phyloP scores from a whole-genome alignment of 2,329 filamentous ascomycete genomes.

The Fusarium coffeatum region DNA sequence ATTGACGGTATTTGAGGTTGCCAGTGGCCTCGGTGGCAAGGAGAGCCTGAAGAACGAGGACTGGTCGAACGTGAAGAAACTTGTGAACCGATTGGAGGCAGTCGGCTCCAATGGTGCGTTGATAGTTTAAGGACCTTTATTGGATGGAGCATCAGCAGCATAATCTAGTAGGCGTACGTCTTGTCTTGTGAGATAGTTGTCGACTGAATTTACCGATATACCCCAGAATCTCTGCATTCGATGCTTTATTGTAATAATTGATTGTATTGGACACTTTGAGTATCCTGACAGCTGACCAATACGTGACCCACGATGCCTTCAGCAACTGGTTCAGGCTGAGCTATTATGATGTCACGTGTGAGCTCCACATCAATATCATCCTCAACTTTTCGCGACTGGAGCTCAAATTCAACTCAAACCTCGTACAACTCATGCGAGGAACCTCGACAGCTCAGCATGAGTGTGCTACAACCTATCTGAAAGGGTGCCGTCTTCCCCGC shows the following conservation, averaged over 20 bases:
- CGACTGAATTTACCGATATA: constrained; percentile 42
- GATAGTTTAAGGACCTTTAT: constrained; percentile 49
- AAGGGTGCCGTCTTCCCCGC: background rate
- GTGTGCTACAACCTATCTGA: background rate
- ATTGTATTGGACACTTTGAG: background rate
- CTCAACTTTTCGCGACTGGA: constrained; percentile 22
- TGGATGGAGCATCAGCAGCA: constrained; percentile 34
- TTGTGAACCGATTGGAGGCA: constrained; percentile 80
- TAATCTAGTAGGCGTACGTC: constrained; percentile 21
- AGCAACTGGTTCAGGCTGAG: background rate
- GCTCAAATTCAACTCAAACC: background rate
- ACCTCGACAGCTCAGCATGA: background rate
- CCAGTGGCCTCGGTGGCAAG: constrained; percentile 82
- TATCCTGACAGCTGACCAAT: background rate
- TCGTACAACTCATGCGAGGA: background rate
- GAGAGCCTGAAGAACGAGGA: constrained; percentile 87
- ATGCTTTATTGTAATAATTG: background rate
- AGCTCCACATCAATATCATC: constrained; percentile 16
- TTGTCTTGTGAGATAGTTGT: constrained; percentile 34
- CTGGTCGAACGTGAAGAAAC: constrained; percentile 92
- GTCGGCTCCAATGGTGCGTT: constrained; percentile 63
- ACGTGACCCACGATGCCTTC: background rate
- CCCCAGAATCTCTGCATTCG: constrained; percentile 15
- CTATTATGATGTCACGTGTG: constrained; percentile 22
- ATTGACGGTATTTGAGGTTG: constrained; percentile 93